phyloP scores from a whole-genome alignment of 305 asterid genomes.

The Solanum hybrid region DNA sequence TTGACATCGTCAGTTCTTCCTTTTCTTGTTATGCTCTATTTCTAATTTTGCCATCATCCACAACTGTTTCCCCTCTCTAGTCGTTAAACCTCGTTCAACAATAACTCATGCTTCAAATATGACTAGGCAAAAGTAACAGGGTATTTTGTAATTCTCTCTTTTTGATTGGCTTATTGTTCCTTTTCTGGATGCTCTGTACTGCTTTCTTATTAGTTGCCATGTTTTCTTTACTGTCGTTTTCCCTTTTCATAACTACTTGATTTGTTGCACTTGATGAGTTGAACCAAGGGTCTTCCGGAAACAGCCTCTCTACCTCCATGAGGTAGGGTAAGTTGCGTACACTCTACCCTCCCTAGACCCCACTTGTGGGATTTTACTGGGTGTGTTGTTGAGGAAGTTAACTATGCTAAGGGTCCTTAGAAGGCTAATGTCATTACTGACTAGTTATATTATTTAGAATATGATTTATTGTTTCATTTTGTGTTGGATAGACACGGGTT shows the following conservation, averaged over 20 bases:
- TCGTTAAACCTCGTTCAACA: not conserved
- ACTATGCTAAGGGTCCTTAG: not conserved
- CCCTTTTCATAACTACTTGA: not conserved
- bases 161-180: not conserved
- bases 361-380: not conserved
- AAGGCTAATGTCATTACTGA: not conserved
- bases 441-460: not conserved
- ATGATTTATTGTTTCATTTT: not conserved
- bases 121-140: not conserved
- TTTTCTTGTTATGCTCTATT: not conserved
- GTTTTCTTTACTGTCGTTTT: not conserved
- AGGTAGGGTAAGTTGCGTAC: not conserved
- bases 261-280: not conserved
- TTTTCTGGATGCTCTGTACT: not conserved
- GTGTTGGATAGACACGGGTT: constrained; percentile 39
- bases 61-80: not conserved
- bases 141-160: not conserved
- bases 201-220: not conserved
- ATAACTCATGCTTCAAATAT: not conserved
- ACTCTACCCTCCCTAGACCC: not conserved
- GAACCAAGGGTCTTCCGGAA: not conserved
- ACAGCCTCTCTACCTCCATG: not conserved
- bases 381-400: not conserved
- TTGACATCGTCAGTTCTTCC: not conserved
- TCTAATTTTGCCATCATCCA: not conserved